Conservation (phyloP, 257 asterid species). For the Scutellaria barbata region DNA sequence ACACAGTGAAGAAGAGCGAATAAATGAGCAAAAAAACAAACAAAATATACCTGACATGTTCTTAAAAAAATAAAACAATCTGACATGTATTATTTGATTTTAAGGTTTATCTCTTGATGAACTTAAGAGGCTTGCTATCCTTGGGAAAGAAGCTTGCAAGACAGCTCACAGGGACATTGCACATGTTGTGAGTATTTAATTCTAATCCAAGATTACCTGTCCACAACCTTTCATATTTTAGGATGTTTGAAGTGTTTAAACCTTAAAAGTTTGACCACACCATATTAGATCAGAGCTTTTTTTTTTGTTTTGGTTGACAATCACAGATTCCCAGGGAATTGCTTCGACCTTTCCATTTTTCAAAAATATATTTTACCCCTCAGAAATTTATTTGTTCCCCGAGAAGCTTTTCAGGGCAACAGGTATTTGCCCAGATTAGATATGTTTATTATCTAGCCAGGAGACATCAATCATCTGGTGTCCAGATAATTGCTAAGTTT, state of each 20-base stretch:
- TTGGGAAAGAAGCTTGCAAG: conserved; percentile 81
- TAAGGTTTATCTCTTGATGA: conserved; percentile 82
- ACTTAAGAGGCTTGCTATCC: conserved; percentile 74
- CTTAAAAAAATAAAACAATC: not conserved
- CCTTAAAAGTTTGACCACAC: conserved; percentile 1
- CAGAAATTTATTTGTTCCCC: not conserved
- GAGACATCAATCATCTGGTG: not conserved
- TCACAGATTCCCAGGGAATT: not conserved
- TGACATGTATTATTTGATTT: conserved; percentile 20
- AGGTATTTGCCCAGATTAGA: not conserved
- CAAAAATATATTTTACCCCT: not conserved
- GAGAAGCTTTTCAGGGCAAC: not conserved
- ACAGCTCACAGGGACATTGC: conserved; percentile 95
- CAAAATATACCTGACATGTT: conserved; percentile 6
- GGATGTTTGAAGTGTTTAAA: not conserved
- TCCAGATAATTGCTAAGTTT: not conserved
- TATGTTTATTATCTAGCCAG: not conserved
- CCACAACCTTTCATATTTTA: conserved; percentile 20
- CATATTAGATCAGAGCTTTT: not conserved
- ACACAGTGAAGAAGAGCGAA: conserved; percentile 7
- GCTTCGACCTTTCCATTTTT: not conserved
- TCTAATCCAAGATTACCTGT: conserved; percentile 19
- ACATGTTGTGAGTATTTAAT: conserved; percentile 71
- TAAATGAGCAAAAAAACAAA: not conserved
- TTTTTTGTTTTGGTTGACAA: conserved; percentile 4